A percentile compares a stretch with the other conserved stretches of the same genome.
Conservation (phyloP, 306 rosid genomes). For the Fragaria ananassa region DNA sequence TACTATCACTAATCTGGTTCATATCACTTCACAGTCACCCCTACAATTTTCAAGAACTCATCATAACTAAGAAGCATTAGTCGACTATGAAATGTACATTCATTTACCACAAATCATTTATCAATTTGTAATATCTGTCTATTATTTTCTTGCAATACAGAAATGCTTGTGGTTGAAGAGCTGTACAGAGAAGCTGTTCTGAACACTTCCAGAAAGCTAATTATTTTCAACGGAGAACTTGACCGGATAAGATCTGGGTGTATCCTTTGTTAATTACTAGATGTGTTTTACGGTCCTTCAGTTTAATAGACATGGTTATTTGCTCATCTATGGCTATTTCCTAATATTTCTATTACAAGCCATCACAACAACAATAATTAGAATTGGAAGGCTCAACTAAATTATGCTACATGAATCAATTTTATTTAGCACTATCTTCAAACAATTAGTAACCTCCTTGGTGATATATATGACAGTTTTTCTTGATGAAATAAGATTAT, state of each 20-base stretch:
- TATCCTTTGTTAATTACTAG: conserved; percentile 54
- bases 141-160: conserved; percentile 42
- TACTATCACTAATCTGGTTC: neutral
- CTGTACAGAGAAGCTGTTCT: conserved; percentile 84
- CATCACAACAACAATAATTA: neutral
- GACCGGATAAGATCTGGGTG: conserved; percentile 98
- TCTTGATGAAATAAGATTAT: conserved; percentile 67
- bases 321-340: neutral
- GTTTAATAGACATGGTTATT: neutral
- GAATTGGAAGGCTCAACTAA: neutral
- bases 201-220: conserved; percentile 72
- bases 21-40: neutral
- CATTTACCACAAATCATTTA: neutral
- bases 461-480: conserved; percentile 18
- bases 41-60: neutral
- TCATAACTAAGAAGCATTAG: neutral
- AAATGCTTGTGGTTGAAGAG: conserved; percentile 96
- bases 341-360: neutral
- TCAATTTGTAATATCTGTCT: conserved; percentile 16
- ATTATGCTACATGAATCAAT: conserved; percentile 3
- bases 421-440: neutral
- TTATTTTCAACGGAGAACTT: conserved; percentile 90
- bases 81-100: neutral
- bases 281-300: conserved; percentile 1
- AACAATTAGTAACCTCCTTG: neutral